Base-by-base conservation (phyloP, 345 rosid species). In the Aquilaria yunnanensis region DNA sequence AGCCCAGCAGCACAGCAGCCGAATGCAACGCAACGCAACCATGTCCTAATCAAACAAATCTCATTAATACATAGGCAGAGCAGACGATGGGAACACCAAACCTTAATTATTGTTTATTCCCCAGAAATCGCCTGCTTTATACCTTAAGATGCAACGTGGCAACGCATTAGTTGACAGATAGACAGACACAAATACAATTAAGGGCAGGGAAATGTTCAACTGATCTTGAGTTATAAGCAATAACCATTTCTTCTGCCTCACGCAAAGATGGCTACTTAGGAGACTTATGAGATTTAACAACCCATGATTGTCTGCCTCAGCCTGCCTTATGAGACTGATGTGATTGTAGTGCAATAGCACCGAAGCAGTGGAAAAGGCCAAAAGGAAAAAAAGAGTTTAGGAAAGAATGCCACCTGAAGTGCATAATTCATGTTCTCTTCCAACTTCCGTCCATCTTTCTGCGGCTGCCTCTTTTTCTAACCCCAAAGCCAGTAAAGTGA, bases 381-480 rank as follows among this genome's bases (percentile, higher is more conserved):
- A 45, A 14, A 14, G 34, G 54, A 32, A 63, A 61, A 23, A 23
- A 23, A 23, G 23, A 23, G 23, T 23, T 23, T 23, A 56, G 60
- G 49, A 33, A 34, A 74, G 64, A 73, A 86, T 88, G 94, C 92
- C 94, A 64, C 89, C 98, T 32, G 84, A 88, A 72, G 71, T 74
- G 59, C 71, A 83, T 32, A 68, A 76, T 57, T 56, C 65, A 58
- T 68, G 73, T 66, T 65, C 80, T 12, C 76, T 77, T 59, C 74
- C 62, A 45, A 72, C 76, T 64, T 81, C 87, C 60, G 68, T 76
- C 41, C 78, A 75, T 57, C 70, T 77, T 67, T 76, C 85, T 50
- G 70, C 84, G 67, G 81, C 77, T 57, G 70, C 64, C 68, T 79
- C 90, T 8, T 70, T 81, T 64, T 50, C 66, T n/a, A 67, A 41